phyloP scores from a whole-genome alignment of 106 monocot species.

The Dioscorea dumetorum region DNA sequence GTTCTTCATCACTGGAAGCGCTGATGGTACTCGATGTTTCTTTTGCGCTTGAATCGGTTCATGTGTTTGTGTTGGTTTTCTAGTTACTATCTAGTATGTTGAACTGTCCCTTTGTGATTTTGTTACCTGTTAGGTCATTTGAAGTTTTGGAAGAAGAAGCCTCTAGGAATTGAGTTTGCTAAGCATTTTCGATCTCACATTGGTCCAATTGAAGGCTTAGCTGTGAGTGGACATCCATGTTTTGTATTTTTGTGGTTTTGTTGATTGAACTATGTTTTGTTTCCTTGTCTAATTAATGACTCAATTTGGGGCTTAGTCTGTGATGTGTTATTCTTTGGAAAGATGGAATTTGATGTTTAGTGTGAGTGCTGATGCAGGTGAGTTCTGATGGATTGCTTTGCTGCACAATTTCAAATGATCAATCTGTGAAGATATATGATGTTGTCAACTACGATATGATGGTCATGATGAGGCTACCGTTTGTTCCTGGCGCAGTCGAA shows the following conservation, averaged over 20 bases:
- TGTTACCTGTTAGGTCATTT: slow-evolving; percentile 46
- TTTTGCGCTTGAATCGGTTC: not conserved
- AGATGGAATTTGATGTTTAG: not conserved
- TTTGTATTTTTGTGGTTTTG: not conserved
- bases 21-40: slow-evolving; percentile 34
- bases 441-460: slow-evolving; percentile 99
- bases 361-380: slow-evolving; percentile 58
- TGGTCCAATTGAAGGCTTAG: slow-evolving; percentile 87
- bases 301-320: no score
- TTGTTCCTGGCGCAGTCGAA: slow-evolving; percentile 68
- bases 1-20: slow-evolving; percentile 89
- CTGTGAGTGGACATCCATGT: slow-evolving; percentile 49
- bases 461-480: slow-evolving; percentile 87
- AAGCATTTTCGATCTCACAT: slow-evolving; percentile 97
- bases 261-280: not conserved
- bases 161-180: slow-evolving; percentile 88
- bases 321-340: no score
- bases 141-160: slow-evolving; percentile 99
- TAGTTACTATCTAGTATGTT: no score
- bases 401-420: slow-evolving; percentile 90
- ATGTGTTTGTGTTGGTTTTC: no score
- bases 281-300: no score
- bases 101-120: no score
- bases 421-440: slow-evolving; percentile 92
- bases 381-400: slow-evolving; percentile 92